These are phyloP conservation scores for Chlamydomonas sphaeroides DNA, from an alignment of 139 green algal species.

Conservation along the genomic window DNA sequence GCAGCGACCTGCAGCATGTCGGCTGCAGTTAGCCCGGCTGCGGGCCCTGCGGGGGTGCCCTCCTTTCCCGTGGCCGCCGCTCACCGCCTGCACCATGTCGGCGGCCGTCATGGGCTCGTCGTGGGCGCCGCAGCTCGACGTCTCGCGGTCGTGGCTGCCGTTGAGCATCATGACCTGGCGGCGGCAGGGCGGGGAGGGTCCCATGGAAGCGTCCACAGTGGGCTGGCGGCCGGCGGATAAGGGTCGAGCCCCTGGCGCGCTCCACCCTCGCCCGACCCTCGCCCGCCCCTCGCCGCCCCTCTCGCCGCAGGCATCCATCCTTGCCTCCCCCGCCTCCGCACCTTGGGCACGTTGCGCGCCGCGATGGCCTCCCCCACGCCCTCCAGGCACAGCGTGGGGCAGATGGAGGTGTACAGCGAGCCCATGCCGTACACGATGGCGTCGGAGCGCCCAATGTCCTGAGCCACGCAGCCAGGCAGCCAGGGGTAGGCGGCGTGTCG, in stretches of 20 bases:
- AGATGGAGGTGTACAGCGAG: constrained; percentile 97
- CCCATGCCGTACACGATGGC: constrained; percentile 97
- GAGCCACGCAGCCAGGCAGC: too few species aligned
- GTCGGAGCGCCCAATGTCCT: constrained; percentile 75
- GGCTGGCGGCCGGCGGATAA: too few species aligned
- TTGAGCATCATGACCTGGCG: constrained; percentile 96
- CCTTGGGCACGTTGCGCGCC: constrained; percentile 59
- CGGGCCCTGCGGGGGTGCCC: too few species aligned
- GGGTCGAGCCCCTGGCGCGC: too few species aligned
- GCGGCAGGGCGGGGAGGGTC: not conserved
- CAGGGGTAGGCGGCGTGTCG: not conserved
- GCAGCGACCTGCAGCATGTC: too few species aligned
- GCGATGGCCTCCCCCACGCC: constrained; percentile 89
- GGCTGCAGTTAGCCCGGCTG: too few species aligned
- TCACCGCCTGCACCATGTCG: constrained; percentile 84
- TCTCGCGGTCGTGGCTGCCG: constrained; percentile 94
- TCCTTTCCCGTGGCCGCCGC: not conserved
- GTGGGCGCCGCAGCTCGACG: constrained; percentile 47
- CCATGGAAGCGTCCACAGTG: too few species aligned
- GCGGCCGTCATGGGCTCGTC: constrained; percentile 84
- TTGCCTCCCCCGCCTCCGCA: not conserved
- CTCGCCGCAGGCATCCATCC: not conserved
- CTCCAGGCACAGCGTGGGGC: constrained; percentile 86
- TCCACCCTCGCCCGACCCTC: not conserved
- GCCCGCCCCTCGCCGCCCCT: too few species aligned